A percentile compares a stretch with the other conserved stretches of the same genome.
These are phyloP conservation scores for Picocystis salinarum DNA, from an alignment of 139 green algal genomes.

Conservation along the genomic window DNA sequence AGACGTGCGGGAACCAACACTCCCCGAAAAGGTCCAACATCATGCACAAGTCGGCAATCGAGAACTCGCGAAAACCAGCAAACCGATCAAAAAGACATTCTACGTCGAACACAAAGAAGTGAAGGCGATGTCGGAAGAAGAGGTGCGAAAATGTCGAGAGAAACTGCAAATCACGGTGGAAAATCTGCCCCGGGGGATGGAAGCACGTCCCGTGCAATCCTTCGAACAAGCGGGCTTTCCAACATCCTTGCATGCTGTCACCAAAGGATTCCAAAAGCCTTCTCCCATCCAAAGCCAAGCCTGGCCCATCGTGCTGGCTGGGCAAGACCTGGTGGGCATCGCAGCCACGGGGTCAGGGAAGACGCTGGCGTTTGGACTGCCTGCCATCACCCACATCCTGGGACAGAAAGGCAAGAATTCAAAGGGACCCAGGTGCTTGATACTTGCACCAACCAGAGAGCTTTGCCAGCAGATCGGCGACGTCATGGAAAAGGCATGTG, in stretches of 20 bases:
- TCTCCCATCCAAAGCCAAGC: conserved; percentile 69
- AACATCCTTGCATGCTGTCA: conserved; percentile 37
- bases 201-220: conserved; percentile 38
- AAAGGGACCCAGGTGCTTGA: conserved; percentile 40
- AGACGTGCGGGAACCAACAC: too few relatives aligned
- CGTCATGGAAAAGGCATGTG: conserved; percentile 37
- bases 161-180: too few relatives aligned
- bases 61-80: too few relatives aligned
- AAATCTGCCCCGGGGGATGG: too few relatives aligned
- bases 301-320: conserved; percentile 59
- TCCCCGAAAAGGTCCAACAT: too few relatives aligned
- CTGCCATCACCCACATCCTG: conserved; percentile 50
- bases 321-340: conserved; percentile 67
- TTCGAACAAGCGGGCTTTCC: conserved; percentile 50
- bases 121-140: conserved; percentile 28
- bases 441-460: conserved; percentile 79
- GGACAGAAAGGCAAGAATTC: conserved; percentile 26
- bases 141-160: too few relatives aligned
- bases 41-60: too few relatives aligned
- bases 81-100: conserved; percentile 70
- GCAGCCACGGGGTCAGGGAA: conserved; percentile 64
- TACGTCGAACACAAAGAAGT: conserved; percentile 45
- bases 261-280: conserved; percentile 32
- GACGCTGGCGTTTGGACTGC: conserved; percentile 65
- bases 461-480: conserved; percentile 66